phyloP scores from a whole-genome alignment of 345 rosid species.

The Tarenaya hassleriana region DNA sequence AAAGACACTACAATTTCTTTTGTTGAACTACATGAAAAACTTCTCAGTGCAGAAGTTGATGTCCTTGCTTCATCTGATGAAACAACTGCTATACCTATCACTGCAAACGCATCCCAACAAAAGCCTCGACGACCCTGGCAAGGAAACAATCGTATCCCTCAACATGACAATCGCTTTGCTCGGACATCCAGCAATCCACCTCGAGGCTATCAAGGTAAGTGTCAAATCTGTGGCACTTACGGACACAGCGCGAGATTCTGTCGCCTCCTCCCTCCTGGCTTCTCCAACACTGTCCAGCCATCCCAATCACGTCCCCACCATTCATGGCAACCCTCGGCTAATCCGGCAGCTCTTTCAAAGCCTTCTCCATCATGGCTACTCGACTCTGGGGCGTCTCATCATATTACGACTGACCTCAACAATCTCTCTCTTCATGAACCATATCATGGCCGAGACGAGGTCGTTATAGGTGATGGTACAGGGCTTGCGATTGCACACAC shows the following conservation, averaged over 20 bases:
- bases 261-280: neutral
- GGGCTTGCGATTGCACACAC: neutral
- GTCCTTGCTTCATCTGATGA: neutral
- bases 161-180: neutral
- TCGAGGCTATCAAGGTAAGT: neutral
- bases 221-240: neutral
- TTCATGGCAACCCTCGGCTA: neutral
- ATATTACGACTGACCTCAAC: neutral
- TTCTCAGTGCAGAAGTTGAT: neutral
- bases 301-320: neutral
- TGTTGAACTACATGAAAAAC: slow-evolving; percentile 3
- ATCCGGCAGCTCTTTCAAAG: neutral
- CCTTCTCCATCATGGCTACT: neutral
- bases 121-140: neutral
- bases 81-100: too few species aligned
- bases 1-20: neutral
- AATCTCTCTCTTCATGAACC: slow-evolving; percentile 8
- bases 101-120: neutral
- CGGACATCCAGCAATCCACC: too few species aligned
- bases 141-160: too few species aligned
- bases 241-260: neutral
- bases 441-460: neutral
- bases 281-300: neutral
- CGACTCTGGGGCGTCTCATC: slow-evolving; percentile 6
- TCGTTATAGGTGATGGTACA: neutral